phyloP scores from a whole-genome alignment of 1,284 basidiomycete species.

The Ceratobasidium sp. region DNA sequence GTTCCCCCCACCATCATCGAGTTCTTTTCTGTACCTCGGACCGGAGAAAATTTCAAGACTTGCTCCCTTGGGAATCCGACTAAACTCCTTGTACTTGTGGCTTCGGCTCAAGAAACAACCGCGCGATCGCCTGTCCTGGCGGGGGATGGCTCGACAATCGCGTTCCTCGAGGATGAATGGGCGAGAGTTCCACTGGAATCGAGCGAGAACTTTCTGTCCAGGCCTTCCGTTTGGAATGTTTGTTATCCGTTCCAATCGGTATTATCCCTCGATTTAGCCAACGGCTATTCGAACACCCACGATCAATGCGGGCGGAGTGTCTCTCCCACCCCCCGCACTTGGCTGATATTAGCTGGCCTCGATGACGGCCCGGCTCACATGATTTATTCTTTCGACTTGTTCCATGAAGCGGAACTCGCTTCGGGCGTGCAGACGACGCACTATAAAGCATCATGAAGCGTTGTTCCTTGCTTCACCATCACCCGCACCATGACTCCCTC shows the following conservation, averaged over 20 bases:
- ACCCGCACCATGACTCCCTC: constrained; percentile 24
- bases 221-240: constrained; percentile 4
- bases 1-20: too few relatives aligned
- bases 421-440: not conserved
- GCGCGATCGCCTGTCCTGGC: too few relatives aligned
- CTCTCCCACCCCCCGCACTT: not conserved
- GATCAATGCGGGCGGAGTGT: not conserved
- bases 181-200: too few relatives aligned
- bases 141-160: too few relatives aligned
- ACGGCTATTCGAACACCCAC: not conserved
- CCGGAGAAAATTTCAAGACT: too few relatives aligned
- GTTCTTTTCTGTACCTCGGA: too few relatives aligned
- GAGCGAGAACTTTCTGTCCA: too few relatives aligned
- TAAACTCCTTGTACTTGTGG: too few relatives aligned
- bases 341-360: not conserved
- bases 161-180: too few relatives aligned
- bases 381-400: constrained; percentile 2
- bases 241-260: not conserved
- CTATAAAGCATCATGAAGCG: not conserved
- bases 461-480: not conserved
- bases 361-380: constrained; percentile 15
- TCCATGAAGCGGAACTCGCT: not conserved
- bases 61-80: too few relatives aligned
- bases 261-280: not conserved
- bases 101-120: too few relatives aligned